phyloP scores from a whole-genome alignment of 441 rosid genomes.

The Geranium incanum region DNA sequence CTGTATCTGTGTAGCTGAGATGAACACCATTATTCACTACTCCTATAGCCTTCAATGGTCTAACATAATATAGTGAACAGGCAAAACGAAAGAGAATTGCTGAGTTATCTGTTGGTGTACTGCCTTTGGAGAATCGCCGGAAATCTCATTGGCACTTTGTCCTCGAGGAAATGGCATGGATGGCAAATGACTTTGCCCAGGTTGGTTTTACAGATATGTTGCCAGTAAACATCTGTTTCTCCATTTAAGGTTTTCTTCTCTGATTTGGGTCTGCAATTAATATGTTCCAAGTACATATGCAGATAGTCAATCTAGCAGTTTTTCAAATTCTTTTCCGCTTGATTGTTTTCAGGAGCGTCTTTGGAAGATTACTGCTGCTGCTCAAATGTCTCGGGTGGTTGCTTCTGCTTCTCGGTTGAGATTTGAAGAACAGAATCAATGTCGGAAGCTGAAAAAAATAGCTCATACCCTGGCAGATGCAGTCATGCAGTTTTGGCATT shows the following conservation, averaged over 20 bases:
- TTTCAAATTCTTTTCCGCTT: constrained; percentile 18
- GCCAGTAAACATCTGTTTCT: constrained; percentile 10
- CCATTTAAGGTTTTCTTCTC: not conserved
- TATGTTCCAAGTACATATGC: constrained; percentile 9
- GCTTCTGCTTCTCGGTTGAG: constrained; percentile 57
- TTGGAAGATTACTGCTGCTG: constrained; percentile 97
- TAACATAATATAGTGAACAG: constrained; percentile 43
- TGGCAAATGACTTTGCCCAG: constrained; percentile 99
- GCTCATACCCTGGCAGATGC: constrained; percentile 71
- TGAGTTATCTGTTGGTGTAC: constrained; percentile 59
- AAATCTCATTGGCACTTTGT: constrained; percentile 95
- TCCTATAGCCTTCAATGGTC: constrained; percentile 16
- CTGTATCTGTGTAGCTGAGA: constrained; percentile 19
- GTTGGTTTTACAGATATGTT: constrained; percentile 36
- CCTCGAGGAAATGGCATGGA: constrained; percentile 98
- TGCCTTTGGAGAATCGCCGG: constrained; percentile 40
- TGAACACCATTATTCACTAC: constrained; percentile 19
- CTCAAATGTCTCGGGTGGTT: constrained; percentile 68
- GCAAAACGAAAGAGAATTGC: constrained; percentile 83
- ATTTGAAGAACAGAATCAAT: constrained; percentile 48
- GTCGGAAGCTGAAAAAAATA: constrained; percentile 50
- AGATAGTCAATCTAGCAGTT: constrained; percentile 7
- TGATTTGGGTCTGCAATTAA: constrained; percentile 9
- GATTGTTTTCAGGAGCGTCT: constrained; percentile 67
- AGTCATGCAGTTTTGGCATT: constrained; percentile 84